These are phyloP conservation scores for Imleria badia DNA, from an alignment of 768 basidiomycete species.

Conservation along the genomic window DNA sequence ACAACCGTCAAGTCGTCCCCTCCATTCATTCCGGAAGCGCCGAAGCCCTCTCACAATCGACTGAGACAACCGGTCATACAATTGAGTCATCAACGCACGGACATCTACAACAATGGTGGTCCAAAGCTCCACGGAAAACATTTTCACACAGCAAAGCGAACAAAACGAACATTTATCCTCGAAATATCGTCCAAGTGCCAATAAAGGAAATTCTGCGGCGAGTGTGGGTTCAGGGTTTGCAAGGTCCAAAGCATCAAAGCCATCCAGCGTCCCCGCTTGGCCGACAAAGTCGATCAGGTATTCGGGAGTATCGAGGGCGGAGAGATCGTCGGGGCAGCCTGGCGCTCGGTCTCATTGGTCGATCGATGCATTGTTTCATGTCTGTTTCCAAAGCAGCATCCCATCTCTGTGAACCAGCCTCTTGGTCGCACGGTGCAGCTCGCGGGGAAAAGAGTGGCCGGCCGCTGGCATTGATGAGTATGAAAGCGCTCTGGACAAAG, in stretches of 20 bases:
- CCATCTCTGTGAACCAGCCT: neutral
- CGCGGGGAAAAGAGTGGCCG: conserved; percentile 6
- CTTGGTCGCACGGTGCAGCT: neutral
- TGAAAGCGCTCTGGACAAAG: conserved; percentile 33
- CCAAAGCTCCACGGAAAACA: neutral
- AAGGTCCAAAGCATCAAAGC: conserved; percentile 11
- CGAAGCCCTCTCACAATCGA: neutral
- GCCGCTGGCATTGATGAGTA: conserved; percentile 35
- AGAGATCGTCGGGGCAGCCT: conserved; percentile 7
- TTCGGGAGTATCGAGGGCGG: conserved; percentile 41
- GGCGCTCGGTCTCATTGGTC: neutral
- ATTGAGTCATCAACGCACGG: neutral
- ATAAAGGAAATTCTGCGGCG: too few species aligned
- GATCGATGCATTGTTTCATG: conserved; percentile 4
- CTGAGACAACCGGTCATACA: neutral
- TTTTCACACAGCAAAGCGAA: neutral
- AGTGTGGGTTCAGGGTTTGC: conserved; percentile 8
- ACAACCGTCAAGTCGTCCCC: conserved; percentile 20
- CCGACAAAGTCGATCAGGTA: conserved; percentile 47
- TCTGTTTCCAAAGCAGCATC: neutral
- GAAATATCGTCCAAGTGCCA: neutral
- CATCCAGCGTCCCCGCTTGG: conserved; percentile 15
- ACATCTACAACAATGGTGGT: neutral
- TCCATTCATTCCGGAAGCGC: neutral
- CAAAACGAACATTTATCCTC: neutral